Conservation (phyloP, 2,329 filamentous ascomycete species). For the Ilyonectria destructans region DNA sequence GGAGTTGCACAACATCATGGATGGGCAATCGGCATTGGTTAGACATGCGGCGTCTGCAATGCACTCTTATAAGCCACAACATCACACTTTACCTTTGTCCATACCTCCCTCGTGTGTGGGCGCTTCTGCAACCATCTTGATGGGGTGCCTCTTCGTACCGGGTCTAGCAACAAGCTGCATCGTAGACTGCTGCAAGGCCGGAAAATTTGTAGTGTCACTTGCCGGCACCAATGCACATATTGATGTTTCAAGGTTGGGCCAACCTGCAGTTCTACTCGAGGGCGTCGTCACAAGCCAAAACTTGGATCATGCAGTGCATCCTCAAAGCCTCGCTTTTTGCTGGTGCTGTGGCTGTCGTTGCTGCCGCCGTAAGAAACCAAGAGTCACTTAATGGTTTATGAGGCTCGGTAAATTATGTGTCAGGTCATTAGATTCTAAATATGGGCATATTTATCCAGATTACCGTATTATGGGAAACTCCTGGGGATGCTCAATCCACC, state of each 20-base stretch:
- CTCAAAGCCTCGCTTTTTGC: too few species aligned
- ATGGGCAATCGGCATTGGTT: background rate
- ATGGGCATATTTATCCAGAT: too few species aligned
- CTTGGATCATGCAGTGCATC: background rate
- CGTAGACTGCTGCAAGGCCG: background rate
- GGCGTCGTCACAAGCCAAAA: background rate
- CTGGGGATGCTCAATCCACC: too few species aligned
- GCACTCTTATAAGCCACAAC: background rate
- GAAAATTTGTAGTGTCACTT: background rate
- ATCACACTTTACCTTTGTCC: background rate
- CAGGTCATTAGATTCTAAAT: too few species aligned
- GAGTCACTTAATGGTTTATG: too few species aligned
- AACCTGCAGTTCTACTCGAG: background rate
- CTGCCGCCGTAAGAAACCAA: too few species aligned
- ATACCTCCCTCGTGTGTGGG: background rate
- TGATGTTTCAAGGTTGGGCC: background rate
- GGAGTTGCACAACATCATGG: background rate
- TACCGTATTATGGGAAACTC: too few species aligned
- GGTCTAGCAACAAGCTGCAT: background rate
- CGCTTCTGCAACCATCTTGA: background rate
- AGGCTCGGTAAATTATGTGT: too few species aligned
- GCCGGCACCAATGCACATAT: background rate
- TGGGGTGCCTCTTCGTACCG: background rate
- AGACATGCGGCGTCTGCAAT: background rate
- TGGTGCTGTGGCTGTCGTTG: too few species aligned